Conservation (phyloP, 345 rosid genomes). For the Eucalyptus lansdowneana region DNA sequence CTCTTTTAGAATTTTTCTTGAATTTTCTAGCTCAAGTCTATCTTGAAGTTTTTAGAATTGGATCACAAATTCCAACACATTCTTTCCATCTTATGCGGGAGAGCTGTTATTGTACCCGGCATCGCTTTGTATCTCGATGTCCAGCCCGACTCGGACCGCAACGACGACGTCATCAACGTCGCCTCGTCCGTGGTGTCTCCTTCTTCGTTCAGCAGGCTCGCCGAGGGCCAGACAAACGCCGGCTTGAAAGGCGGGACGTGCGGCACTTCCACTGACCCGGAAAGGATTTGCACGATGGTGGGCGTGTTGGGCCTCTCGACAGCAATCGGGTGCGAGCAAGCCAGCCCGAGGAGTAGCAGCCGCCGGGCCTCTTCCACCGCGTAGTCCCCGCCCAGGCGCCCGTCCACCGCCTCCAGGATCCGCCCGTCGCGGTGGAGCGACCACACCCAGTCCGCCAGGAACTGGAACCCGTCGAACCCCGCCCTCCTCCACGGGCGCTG, state of each 20-base stretch:
- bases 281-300: conserved; percentile 14
- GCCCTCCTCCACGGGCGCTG: conserved; percentile 26
- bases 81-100: background rate
- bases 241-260: conserved; percentile 33
- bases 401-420: conserved; percentile 35
- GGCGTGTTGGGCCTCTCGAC: conserved; percentile 31
- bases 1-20: no score
- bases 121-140: conserved; percentile 2
- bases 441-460: conserved; percentile 49
- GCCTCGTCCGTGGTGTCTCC: background rate
- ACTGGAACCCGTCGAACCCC: conserved; percentile 1
- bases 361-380: conserved; percentile 21
- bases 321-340: conserved; percentile 38
- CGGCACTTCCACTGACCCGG: conserved; percentile 17
- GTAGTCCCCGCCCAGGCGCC: conserved; percentile 13
- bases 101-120: conserved; percentile 4
- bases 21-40: no score
- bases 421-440: conserved; percentile 27
- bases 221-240: conserved; percentile 27
- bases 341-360: conserved; percentile 28
- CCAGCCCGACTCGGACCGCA: conserved; percentile 12
- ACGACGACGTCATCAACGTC: conserved; percentile 2
- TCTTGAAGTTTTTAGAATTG: no score
- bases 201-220: background rate
- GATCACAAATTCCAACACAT: background rate